Conservation (phyloP, 108 stramenopile genomes). For the Skeletonema marinoi region DNA sequence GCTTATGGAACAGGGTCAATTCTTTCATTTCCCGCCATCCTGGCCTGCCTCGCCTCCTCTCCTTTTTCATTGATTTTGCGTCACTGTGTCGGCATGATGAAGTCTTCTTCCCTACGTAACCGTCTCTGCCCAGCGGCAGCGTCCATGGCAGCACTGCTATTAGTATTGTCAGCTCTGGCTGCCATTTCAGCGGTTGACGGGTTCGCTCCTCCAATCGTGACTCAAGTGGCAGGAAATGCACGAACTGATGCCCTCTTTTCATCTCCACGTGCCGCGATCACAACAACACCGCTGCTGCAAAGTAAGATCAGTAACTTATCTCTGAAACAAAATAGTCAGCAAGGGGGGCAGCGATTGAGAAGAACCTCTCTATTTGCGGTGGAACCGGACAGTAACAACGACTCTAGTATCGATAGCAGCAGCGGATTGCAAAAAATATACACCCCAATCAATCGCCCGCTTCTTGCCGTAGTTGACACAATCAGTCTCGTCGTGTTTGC, state of each 20-base stretch:
- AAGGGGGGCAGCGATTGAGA: not conserved
- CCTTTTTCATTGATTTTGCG: too few species aligned
- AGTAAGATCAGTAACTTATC: not conserved
- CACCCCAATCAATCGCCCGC: constrained; percentile 58
- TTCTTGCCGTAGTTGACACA: constrained; percentile 55
- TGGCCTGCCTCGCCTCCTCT: too few species aligned
- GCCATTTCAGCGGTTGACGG: not conserved
- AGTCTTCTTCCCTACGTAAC: not conserved
- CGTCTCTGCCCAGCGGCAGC: not conserved
- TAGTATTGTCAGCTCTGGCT: not conserved
- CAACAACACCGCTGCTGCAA: not conserved
- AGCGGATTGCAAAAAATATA: constrained; percentile 2
- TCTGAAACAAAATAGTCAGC: not conserved
- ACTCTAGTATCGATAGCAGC: not conserved
- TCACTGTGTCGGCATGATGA: not conserved
- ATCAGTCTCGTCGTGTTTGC: constrained; percentile 54
- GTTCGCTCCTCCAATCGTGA: not conserved
- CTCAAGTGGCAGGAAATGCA: not conserved
- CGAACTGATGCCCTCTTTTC: not conserved
- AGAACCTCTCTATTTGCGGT: not conserved
- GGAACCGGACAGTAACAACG: not conserved
- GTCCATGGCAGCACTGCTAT: not conserved
- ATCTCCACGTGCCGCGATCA: not conserved
- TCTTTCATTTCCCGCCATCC: too few species aligned
- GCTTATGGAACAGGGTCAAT: too few species aligned